These are phyloP conservation scores for Fusarium sublunatum DNA, from an alignment of 2,329 filamentous ascomycete genomes.

Conservation along the genomic window DNA sequence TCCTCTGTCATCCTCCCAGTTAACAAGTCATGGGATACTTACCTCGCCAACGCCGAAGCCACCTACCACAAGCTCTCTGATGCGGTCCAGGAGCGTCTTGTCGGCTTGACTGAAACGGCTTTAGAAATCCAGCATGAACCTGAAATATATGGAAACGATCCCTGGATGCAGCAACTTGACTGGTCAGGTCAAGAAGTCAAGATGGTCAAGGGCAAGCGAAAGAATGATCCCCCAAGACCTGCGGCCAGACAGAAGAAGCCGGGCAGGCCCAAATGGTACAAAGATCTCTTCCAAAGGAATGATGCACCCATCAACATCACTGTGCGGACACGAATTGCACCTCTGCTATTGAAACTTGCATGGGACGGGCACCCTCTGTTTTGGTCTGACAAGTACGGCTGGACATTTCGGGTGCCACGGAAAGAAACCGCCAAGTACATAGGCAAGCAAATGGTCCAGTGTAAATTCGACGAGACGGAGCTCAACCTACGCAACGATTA, in stretches of 20 bases:
- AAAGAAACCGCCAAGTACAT: conserved; percentile 72
- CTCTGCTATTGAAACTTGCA: conserved; percentile 81
- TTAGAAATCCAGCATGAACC: conserved; percentile 76
- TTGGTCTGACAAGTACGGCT: conserved; percentile 94
- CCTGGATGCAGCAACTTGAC: conserved; percentile 93
- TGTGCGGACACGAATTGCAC: conserved; percentile 88
- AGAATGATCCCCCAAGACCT: conserved; percentile 80
- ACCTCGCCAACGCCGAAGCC: conserved; percentile 84
- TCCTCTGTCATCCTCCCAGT: conserved; percentile 93
- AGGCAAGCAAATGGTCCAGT: conserved; percentile 76
- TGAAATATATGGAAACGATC: conserved; percentile 79
- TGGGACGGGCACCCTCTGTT: conserved; percentile 92
- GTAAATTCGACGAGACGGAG: conserved; percentile 83
- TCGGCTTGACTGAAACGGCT: conserved; percentile 80
- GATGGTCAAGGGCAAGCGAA: conserved; percentile 92
- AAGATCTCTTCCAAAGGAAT: conserved; percentile 81
- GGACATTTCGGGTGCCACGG: conserved; percentile 84
- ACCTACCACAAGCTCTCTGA: conserved; percentile 82
- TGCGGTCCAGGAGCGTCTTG: conserved; percentile 80
- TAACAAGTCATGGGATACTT: conserved; percentile 86
- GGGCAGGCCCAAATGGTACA: conserved; percentile 96
- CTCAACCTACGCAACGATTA: conserved; percentile 72
- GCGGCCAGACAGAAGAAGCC: conserved; percentile 90
- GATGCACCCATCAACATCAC: conserved; percentile 78
- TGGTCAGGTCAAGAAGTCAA: conserved; percentile 94